Conservation (phyloP, 306 rosid species). For the Hippophae tibetana region DNA sequence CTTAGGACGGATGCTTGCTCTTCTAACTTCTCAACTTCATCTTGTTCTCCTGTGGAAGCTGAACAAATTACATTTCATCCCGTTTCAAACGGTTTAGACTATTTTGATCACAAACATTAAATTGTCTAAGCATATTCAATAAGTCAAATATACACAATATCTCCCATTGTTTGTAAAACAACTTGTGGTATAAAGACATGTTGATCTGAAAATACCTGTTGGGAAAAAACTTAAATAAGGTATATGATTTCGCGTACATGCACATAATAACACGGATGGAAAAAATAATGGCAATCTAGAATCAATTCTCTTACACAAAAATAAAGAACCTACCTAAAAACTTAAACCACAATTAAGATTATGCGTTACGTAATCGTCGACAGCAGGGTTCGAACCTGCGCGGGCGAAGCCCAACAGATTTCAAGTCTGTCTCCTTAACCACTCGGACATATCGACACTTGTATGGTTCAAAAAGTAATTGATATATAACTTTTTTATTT, state of each 20-base stretch:
- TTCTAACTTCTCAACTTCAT: slow-evolving; percentile 70
- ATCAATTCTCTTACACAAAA: too few species aligned
- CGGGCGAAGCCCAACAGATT: slow-evolving; percentile 55
- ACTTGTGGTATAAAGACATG: too few species aligned
- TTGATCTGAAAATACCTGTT: not conserved
- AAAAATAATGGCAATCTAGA: too few species aligned
- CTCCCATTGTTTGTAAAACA: not conserved
- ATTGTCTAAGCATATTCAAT: slow-evolving; percentile 6
- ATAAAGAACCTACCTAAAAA: too few species aligned
- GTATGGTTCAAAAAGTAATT: too few species aligned
- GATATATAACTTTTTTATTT: too few species aligned
- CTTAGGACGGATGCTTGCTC: slow-evolving; percentile 54
- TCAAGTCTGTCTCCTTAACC: slow-evolving; percentile 64
- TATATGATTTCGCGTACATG: not conserved
- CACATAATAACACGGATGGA: too few species aligned
- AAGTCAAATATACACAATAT: not conserved
- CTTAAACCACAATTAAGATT: too few species aligned
- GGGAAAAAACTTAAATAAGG: not conserved
- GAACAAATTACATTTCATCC: slow-evolving; percentile 37
- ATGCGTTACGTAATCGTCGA: slow-evolving; percentile 16
- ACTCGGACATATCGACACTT: slow-evolving; percentile 38
- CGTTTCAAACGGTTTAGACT: slow-evolving; percentile 58
- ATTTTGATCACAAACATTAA: slow-evolving; percentile 3
- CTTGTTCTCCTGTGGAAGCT: slow-evolving; percentile 36
- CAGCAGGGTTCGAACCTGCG: slow-evolving; percentile 62